A percentile compares a stretch with the other conserved stretches of the same genome.
phyloP scores from a whole-genome alignment of 2,329 filamentous ascomycete genomes.

The Ustulina deusta region DNA sequence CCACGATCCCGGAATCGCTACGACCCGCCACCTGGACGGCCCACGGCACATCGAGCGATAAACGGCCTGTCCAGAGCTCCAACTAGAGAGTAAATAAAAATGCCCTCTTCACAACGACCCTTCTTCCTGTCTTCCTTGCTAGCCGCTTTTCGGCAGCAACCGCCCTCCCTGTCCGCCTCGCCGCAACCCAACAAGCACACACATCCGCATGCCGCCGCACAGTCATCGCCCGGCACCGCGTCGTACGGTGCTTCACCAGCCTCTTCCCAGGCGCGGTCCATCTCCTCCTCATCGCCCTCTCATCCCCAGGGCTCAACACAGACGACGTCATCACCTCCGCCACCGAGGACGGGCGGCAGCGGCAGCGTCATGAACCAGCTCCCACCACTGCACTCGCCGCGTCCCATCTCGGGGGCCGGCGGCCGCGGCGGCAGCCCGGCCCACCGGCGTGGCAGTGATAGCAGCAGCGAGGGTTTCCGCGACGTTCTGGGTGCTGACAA shows the following conservation, averaged over 20 bases:
- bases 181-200: slow-evolving; percentile 51
- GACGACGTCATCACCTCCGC: slow-evolving; percentile 38
- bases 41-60: slow-evolving; percentile 8
- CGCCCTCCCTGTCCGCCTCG: slow-evolving; percentile 46
- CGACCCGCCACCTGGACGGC: neutral
- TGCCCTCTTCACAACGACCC: slow-evolving; percentile 52
- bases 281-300: slow-evolving; percentile 41
- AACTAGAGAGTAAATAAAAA: slow-evolving; percentile 31
- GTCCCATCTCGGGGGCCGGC: slow-evolving; percentile 44
- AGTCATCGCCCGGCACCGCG: slow-evolving; percentile 27
- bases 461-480: slow-evolving; percentile 79
- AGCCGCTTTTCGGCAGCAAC: slow-evolving; percentile 51
- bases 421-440: slow-evolving; percentile 37
- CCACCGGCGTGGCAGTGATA: slow-evolving; percentile 78
- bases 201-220: slow-evolving; percentile 34
- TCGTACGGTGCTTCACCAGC: slow-evolving; percentile 29
- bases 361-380: slow-evolving; percentile 51
- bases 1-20: neutral
- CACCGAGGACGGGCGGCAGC: slow-evolving; percentile 28
- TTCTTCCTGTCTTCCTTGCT: slow-evolving; percentile 53
- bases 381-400: slow-evolving; percentile 48
- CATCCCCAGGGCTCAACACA: slow-evolving; percentile 25
- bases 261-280: slow-evolving; percentile 39
- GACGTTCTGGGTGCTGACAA: slow-evolving; percentile 79
- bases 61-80: slow-evolving; percentile 1